Percentiles rank a stretch among this genome's conserved stretches.
These are phyloP conservation scores for Calonectria pseudoturangicola DNA, from an alignment of 2,329 filamentous ascomycete species.

Conservation along the genomic window DNA sequence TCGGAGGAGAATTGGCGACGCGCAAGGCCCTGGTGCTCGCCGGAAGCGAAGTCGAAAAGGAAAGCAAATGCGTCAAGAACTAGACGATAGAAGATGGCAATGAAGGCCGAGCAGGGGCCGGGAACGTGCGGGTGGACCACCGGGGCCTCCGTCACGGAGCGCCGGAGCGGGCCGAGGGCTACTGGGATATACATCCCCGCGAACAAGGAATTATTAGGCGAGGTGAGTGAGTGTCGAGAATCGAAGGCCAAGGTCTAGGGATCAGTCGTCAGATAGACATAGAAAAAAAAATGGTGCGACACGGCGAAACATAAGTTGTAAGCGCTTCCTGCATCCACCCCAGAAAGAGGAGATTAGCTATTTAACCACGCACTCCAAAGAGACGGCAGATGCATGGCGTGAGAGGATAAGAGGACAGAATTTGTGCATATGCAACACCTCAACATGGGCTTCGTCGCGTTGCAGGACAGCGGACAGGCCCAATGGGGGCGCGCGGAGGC, in stretches of 20 bases:
- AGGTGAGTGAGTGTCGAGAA: not conserved
- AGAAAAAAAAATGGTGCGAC: conserved; percentile 22
- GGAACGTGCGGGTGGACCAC: conserved; percentile 39
- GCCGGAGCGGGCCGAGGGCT: conserved; percentile 40
- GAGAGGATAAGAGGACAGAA: conserved; percentile 41
- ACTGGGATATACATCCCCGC: conserved; percentile 59
- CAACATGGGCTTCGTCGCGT: conserved; percentile 33
- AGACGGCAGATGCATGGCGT: conserved; percentile 41
- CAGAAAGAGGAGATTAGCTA: conserved; percentile 45
- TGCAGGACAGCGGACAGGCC: conserved; percentile 9
- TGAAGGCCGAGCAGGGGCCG: conserved; percentile 25
- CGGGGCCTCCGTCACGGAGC: conserved; percentile 35
- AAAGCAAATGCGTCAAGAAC: conserved; percentile 35
- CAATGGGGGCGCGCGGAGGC: conserved; percentile 36
- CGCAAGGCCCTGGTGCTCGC: conserved; percentile 5
- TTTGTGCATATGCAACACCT: conserved; percentile 51
- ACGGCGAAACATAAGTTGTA: conserved; percentile 35
- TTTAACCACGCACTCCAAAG: conserved; percentile 45
- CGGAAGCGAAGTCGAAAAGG: not conserved
- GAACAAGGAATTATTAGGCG: conserved; percentile 7
- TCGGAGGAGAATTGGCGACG: conserved; percentile 55
- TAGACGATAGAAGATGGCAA: conserved; percentile 28
- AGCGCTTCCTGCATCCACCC: conserved; percentile 29
- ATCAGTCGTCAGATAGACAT: conserved; percentile 34
- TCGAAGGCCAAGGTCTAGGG: conserved; percentile 10